Conservation (phyloP, 1,284 basidiomycete genomes). For the Mycosarcoma mackinlayi region DNA sequence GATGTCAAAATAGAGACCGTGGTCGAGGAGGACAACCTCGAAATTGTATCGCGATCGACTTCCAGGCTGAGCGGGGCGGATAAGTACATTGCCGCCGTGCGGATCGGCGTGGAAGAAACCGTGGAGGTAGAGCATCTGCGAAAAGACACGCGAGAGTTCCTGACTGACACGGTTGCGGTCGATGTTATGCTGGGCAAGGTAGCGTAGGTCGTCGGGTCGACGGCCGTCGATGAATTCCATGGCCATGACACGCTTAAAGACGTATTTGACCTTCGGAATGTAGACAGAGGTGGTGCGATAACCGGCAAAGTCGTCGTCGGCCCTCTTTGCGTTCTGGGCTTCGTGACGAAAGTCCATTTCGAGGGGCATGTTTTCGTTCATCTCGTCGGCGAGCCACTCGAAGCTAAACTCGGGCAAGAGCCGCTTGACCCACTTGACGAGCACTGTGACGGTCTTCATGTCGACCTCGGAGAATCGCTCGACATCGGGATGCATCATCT, state of each 20-base stretch:
- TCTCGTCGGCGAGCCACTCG: constrained; percentile 66
- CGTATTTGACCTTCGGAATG: constrained; percentile 86
- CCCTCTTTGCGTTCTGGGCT: constrained; percentile 82
- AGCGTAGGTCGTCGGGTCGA: constrained; percentile 87
- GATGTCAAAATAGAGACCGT: constrained; percentile 68
- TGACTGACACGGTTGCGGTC: constrained; percentile 93
- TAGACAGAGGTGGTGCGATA: constrained; percentile 76
- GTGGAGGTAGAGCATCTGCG: constrained; percentile 95
- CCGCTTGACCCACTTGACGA: constrained; percentile 83
- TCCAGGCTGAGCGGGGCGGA: constrained; percentile 70
- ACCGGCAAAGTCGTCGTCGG: constrained; percentile 77
- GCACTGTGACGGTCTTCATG: constrained; percentile 72
- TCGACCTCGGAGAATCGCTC: constrained; percentile 93
- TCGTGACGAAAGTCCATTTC: constrained; percentile 95
- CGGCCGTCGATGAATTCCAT: constrained; percentile 92
- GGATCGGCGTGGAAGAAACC: constrained; percentile 73
- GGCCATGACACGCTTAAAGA: constrained; percentile 85
- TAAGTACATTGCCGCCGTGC: constrained; percentile 82
- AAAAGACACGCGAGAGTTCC: constrained; percentile 80
- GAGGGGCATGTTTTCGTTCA: constrained; percentile 79
- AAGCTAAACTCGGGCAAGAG: constrained; percentile 83
- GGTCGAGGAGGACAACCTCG: constrained; percentile 66
- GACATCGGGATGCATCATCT: constrained; percentile 95
- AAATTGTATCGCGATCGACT: constrained; percentile 65
- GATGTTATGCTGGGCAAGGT: constrained; percentile 83